phyloP scores from a whole-genome alignment of 2,329 filamentous ascomycete genomes.

The Neurospora sp. region DNA sequence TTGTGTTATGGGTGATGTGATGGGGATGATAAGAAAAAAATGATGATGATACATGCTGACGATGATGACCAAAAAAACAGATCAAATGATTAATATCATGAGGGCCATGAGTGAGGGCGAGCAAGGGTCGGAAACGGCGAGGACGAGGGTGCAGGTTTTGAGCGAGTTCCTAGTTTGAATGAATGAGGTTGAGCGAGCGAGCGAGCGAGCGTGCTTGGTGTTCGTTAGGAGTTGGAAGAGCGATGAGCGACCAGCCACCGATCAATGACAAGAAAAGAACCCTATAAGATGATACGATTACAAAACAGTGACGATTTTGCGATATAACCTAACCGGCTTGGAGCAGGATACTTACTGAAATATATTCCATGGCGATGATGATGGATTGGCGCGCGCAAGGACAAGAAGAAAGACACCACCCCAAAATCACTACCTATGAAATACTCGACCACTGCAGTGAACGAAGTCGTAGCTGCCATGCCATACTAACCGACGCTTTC shows the following conservation, averaged over 20 bases:
- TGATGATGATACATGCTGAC: neutral
- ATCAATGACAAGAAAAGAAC: neutral
- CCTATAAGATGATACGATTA: neutral
- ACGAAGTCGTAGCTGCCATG: neutral
- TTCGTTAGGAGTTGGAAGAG: neutral
- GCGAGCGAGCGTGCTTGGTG: neutral
- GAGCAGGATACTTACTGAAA: neutral
- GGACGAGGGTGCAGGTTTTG: constrained; percentile 48
- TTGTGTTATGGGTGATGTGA: constrained; percentile 3
- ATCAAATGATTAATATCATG: constrained; percentile 55
- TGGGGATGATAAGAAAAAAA: neutral
- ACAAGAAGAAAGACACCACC: neutral
- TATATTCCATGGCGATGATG: too few species aligned
- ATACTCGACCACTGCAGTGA: neutral
- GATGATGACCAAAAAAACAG: constrained; percentile 22
- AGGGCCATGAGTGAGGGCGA: constrained; percentile 44
- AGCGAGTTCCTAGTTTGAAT: constrained; percentile 32
- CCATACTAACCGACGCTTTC: too few species aligned
- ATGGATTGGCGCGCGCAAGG: too few species aligned
- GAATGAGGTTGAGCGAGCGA: neutral
- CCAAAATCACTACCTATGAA: neutral
- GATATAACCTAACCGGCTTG: too few species aligned
- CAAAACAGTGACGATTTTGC: neutral
- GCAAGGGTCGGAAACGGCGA: constrained; percentile 47
- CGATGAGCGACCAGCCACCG: neutral